Evolutionary conservation across 768 basidiomycete species (phyloP).

Genomic region (Paxillus involutus): DNA sequence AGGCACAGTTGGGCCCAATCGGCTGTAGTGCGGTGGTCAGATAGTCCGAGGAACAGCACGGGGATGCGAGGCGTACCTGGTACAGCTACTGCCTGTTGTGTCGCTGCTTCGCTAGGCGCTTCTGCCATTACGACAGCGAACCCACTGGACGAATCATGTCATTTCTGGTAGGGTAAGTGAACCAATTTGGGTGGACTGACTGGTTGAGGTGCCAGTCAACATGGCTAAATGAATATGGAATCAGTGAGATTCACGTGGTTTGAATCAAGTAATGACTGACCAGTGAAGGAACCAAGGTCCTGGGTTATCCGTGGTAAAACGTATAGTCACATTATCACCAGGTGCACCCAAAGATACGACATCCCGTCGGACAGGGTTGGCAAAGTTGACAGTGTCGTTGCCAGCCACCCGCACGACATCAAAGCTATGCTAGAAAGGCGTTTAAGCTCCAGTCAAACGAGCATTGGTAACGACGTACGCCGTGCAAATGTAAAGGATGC

Average conservation of each 20-base stretch:
- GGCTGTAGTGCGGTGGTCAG: no score
- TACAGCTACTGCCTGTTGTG: no score
- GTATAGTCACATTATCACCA: constrained; percentile 49
- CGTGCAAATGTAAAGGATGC: constrained; percentile 44
- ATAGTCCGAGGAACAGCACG: no score
- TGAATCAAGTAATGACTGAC: constrained; percentile 10
- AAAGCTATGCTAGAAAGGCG: constrained; percentile 31
- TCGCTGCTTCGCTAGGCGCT: no score
- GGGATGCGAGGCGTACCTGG: no score
- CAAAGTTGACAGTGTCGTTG: constrained; percentile 30
- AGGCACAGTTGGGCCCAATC: no score
- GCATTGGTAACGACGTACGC: constrained; percentile 26
- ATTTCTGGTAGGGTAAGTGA: not conserved
- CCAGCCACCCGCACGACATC: constrained; percentile 35
- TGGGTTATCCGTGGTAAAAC: constrained; percentile 65
- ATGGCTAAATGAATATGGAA: constrained; percentile 14
- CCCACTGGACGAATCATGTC: constrained; percentile 4
- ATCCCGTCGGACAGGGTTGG: constrained; percentile 38
- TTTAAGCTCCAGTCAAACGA: not conserved
- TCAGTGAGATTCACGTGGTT: not conserved
- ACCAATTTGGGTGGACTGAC: constrained; percentile 11
- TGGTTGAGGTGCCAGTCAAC: constrained; percentile 30
- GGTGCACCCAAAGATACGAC: constrained; percentile 29
- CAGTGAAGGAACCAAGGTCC: constrained; percentile 60
- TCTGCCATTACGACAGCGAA: no score